Evolutionary conservation across 1,284 basidiomycete species (phyloP), one percentile per base, ranked within the genome.

Genomic region (Peniophora sp.): DNA sequence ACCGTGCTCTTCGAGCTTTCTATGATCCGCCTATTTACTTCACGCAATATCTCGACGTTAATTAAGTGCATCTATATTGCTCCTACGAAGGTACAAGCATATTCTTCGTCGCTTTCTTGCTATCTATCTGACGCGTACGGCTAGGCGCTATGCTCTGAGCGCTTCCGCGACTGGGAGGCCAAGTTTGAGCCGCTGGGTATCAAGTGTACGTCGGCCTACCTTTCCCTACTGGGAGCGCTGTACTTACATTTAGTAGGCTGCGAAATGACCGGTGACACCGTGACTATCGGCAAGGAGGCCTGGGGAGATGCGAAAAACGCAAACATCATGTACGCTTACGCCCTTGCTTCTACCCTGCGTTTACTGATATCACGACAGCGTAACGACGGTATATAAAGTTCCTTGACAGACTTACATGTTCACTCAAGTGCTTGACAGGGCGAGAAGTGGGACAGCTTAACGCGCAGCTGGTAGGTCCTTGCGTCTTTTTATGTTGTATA

Each of bases 371-470:
- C 27, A 38, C 36, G 54, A 12, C 53, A 88, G 86, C 51, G 77
- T 94, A 44, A 91, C 89, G 2, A 93, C 90, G 45, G 87, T 88
- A 49, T 35, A 12, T 34, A 2, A 22, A 49, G n/a, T 1, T 43
- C 2, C 20, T 36, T 50, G 36, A 53, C 45, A 35, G 44, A 49
- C 43, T 55, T 47, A 59, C 48, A 55, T 49, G 2, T 54, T 3
- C 17, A 32, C 51, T 17, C 38, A 22, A 44, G 41, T 47, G 19
- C 51, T 12, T 24, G 54, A 22, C 55, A 95, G 84, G 92, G 91
- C 0, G 96, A 97, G 67, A 97, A 97, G 67, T 94, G 91, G 88
- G 94, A 97, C 58, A 89, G 89, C 41, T 69, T 97, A 47, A 96
- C 93, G 2, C 77, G 93, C 25, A 85, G 85, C 61, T 89, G 88